Conservation (phyloP, 2,329 filamentous ascomycete species). For the Teratosphaeria pseudoeucalypti region DNA sequence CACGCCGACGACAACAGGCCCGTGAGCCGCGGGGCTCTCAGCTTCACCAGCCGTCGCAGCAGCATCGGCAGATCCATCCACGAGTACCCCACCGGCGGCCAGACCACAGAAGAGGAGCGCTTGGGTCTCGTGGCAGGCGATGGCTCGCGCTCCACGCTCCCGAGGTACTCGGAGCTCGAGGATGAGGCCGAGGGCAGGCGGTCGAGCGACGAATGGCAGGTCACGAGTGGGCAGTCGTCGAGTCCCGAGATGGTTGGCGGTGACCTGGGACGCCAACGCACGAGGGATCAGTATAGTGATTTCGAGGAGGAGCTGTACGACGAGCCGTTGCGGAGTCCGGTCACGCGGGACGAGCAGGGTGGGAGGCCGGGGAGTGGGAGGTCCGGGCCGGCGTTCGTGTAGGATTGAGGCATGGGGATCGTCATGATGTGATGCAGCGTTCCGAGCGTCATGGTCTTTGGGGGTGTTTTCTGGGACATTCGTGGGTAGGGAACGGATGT, state of each 20-base stretch:
- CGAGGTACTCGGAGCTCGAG: conserved; percentile 8
- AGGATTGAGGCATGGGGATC: background rate
- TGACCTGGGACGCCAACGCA: conserved; percentile 14
- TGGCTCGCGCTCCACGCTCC: conserved; percentile 6
- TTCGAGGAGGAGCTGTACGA: conserved; percentile 13
- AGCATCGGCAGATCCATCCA: conserved; percentile 12
- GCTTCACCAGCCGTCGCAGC: conserved; percentile 20
- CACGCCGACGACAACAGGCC: conserved; percentile 19
- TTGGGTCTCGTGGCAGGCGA: conserved; percentile 28
- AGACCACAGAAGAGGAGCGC: conserved; percentile 28
- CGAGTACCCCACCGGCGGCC: conserved; percentile 9
- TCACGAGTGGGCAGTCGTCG: conserved; percentile 17
- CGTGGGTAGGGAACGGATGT: background rate
- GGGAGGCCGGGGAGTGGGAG: conserved; percentile 3
- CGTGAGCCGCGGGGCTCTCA: conserved; percentile 24
- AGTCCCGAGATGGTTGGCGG: conserved; percentile 18
- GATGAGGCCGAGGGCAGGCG: conserved; percentile 7
- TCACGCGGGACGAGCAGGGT: conserved; percentile 5
- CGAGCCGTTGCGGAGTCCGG: conserved; percentile 13
- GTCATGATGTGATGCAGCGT: background rate
- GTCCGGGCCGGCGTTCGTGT: conserved; percentile 9
- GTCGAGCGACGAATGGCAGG: conserved; percentile 25
- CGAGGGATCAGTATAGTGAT: conserved; percentile 10
- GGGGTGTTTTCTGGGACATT: background rate
- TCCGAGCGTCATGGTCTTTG: background rate